A percentile compares a stretch with the other conserved stretches of the same genome.
These are phyloP conservation scores for Mallotus repandus DNA, from an alignment of 441 rosid genomes.

Conservation along the genomic window DNA sequence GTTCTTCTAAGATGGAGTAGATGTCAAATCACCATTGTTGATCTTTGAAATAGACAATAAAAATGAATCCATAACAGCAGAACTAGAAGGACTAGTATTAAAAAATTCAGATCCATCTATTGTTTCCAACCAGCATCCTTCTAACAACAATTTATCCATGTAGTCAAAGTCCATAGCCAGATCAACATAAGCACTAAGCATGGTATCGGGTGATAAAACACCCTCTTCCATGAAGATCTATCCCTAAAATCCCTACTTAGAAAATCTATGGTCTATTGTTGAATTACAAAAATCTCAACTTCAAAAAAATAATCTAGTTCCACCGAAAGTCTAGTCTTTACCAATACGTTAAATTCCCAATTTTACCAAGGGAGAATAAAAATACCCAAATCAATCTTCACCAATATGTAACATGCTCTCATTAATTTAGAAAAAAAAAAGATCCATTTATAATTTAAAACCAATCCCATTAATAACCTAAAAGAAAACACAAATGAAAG, in stretches of 20 bases:
- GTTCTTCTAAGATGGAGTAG: constrained; percentile 12
- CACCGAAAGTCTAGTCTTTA: constrained; percentile 15
- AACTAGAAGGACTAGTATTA: constrained; percentile 39
- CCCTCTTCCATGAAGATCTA: constrained; percentile 53
- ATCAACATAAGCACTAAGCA: constrained; percentile 34
- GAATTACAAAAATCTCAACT: constrained; percentile 4
- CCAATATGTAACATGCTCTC: background rate
- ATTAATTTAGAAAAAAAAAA: background rate
- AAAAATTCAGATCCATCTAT: constrained; percentile 77
- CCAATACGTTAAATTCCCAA: background rate
- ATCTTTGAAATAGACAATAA: constrained; percentile 42
- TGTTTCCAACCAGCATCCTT: constrained; percentile 91
- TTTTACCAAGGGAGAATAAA: background rate
- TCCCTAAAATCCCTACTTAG: constrained; percentile 12
- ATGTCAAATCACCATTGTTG: constrained; percentile 27
- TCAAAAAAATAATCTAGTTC: constrained; percentile 9
- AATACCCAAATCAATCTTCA: constrained; percentile 1
- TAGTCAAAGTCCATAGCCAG: constrained; percentile 59
- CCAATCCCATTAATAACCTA: background rate
- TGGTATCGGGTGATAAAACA: constrained; percentile 39
- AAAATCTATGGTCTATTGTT: constrained; percentile 8
- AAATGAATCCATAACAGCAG: constrained; percentile 44
- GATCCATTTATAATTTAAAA: constrained; percentile 1
- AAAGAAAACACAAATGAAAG: background rate
- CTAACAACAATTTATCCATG: constrained; percentile 74